Evolutionary conservation across 73 alveolate species (phyloP).

Genomic region (Paramecium biaurelia): DNA sequence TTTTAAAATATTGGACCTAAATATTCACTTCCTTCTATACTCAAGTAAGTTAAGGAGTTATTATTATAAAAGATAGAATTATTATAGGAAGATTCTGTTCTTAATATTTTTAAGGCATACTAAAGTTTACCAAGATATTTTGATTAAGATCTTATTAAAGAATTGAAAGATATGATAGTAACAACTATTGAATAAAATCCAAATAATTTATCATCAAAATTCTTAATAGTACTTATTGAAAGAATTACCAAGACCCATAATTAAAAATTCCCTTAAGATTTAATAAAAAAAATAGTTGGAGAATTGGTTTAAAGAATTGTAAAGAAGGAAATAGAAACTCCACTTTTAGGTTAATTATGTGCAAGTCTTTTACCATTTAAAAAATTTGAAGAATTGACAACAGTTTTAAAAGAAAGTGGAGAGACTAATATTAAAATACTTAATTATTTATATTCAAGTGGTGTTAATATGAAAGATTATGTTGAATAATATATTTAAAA

Average conservation of each 20-base stretch:
- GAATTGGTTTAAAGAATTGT: background rate
- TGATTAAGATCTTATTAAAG: background rate
- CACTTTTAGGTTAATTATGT: background rate
- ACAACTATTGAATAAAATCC: conserved; percentile 24
- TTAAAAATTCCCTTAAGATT: background rate
- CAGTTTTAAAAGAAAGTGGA: background rate
- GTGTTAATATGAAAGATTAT: background rate
- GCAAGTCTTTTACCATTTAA: background rate
- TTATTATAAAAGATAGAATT: background rate
- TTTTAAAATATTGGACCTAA: background rate
- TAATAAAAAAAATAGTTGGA: background rate
- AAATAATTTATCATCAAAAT: background rate
- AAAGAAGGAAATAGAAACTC: background rate
- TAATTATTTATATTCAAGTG: background rate
- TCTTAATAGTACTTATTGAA: background rate
- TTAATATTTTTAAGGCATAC: background rate
- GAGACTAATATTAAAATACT: background rate
- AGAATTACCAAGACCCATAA: background rate
- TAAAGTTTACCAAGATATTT: background rate
- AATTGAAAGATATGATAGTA: background rate
- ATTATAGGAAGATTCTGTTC: conserved; percentile 8
- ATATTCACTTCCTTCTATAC: background rate
- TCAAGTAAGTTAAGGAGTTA: background rate
- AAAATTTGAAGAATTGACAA: background rate
- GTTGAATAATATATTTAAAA: background rate